Evolutionary conservation across 257 asterid species (phyloP).

Genomic region (Solanum pinnatisectum): DNA sequence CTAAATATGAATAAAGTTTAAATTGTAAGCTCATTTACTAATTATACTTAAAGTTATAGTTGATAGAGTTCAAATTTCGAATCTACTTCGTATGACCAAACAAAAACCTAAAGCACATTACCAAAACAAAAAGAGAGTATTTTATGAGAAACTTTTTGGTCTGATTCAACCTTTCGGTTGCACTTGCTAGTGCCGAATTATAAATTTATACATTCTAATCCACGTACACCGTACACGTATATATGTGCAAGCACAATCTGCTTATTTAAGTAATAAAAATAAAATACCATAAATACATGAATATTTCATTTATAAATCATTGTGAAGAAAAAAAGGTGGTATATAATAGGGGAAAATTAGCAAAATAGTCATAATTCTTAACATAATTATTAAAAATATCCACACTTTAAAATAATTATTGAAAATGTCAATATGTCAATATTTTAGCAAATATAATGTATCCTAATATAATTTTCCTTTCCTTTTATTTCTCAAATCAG

Average conservation of each 20-base stretch:
- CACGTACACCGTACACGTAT: no score
- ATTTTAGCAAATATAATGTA: no score
- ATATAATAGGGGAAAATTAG: background rate
- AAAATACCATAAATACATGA: background rate
- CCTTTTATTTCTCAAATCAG: no score
- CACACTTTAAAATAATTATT: no score
- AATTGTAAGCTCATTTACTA: background rate
- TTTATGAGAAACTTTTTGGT: background rate
- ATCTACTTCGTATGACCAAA: background rate
- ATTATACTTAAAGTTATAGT: background rate
- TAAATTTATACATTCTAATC: no score
- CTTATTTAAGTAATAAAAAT: background rate
- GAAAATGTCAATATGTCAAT: no score
- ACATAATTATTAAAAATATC: no score
- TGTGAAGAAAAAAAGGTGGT: background rate
- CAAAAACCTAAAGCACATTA: background rate
- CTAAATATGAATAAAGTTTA: background rate
- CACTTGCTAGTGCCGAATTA: background rate
- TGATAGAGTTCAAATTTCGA: background rate
- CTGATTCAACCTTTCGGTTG: background rate
- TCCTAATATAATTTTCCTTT: no score
- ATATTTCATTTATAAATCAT: background rate
- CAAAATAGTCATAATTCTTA: no score
- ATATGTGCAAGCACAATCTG: background rate
- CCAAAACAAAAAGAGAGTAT: background rate